phyloP scores from a whole-genome alignment of 2,329 filamentous ascomycete species.

The Cadophora luteo-olivacea region DNA sequence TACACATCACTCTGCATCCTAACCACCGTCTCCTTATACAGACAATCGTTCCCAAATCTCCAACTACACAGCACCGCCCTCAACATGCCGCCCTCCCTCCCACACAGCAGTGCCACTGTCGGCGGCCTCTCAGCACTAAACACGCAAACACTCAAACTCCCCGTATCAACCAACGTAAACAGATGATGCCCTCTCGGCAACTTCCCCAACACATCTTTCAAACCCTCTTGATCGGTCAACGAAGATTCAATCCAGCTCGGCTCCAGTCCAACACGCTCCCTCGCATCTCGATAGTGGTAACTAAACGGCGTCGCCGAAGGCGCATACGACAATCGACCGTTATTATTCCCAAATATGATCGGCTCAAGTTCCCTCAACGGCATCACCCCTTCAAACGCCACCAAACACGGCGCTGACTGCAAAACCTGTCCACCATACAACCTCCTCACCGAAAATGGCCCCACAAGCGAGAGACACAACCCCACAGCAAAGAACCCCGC shows the following conservation, averaged over 20 bases:
- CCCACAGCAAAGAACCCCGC: constrained; percentile 24
- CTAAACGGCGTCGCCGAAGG: constrained; percentile 20
- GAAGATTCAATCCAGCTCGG: constrained; percentile 20
- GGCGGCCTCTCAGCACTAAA: constrained; percentile 44
- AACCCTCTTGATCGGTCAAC: constrained; percentile 1
- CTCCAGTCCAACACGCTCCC: constrained; percentile 7
- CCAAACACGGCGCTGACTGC: constrained; percentile 19
- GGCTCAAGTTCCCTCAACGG: constrained; percentile 10
- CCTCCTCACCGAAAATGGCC: constrained; percentile 23
- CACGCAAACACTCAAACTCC: constrained; percentile 42
- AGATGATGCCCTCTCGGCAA: constrained; percentile 16
- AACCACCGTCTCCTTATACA: constrained; percentile 20
- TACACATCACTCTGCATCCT: constrained; percentile 13
- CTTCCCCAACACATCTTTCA: constrained; percentile 32
- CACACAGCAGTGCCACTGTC: constrained; percentile 44
- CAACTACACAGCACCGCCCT: constrained; percentile 42
- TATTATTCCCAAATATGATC: constrained; percentile 33
- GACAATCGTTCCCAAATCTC: constrained; percentile 45
- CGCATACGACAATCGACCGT: constrained; percentile 29
- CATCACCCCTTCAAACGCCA: constrained; percentile 34
- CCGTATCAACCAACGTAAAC: constrained; percentile 45
- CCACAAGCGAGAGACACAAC: constrained; percentile 24
- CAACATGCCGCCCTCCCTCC: constrained; percentile 46
- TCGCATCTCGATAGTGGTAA: not conserved
- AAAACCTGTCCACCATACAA: constrained; percentile 33